These are phyloP conservation scores for Isatis tinctoria DNA, from an alignment of 345 rosid species.

Conservation along the genomic window DNA sequence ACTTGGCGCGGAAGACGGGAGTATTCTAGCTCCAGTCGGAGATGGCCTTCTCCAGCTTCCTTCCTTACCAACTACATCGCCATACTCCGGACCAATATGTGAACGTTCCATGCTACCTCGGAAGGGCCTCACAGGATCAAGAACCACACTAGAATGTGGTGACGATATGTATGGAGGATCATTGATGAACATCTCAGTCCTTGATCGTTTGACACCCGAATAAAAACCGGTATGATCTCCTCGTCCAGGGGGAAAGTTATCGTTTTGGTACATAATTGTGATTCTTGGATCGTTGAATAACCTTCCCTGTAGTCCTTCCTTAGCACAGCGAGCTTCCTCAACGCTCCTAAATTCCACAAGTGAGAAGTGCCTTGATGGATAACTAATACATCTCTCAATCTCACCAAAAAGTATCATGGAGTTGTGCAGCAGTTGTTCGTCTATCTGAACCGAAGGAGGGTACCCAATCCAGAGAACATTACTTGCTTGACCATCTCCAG, in stretches of 20 bases:
- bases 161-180: conserved; percentile 46
- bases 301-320: conserved; percentile 92
- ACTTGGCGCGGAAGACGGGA: conserved; percentile 53
- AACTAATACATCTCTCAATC: conserved; percentile 90
- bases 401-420: conserved; percentile 97
- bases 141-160: conserved; percentile 36
- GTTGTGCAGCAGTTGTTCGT: conserved; percentile 94
- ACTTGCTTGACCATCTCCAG: conserved; percentile 70
- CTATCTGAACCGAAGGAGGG: conserved; percentile 87
- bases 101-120: conserved; percentile 50
- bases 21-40: conserved; percentile 51
- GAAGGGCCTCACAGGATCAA: conserved; percentile 43
- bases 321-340: conserved; percentile 94
- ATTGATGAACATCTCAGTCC: conserved; percentile 47
- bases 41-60: conserved; percentile 67
- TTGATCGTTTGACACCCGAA: conserved; percentile 53
- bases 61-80: conserved; percentile 41
- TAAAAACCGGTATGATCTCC: conserved; percentile 49
- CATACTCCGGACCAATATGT: conserved; percentile 49
- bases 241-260: conserved; percentile 58
- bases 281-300: conserved; percentile 89
- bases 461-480: conserved; percentile 89
- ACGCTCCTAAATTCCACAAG: conserved; percentile 94
- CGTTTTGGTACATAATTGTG: conserved; percentile 74
- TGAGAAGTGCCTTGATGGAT: conserved; percentile 73